phyloP scores from a whole-genome alignment of 495 filamentous ascomycete species.

The Tuber umbilicatum region DNA sequence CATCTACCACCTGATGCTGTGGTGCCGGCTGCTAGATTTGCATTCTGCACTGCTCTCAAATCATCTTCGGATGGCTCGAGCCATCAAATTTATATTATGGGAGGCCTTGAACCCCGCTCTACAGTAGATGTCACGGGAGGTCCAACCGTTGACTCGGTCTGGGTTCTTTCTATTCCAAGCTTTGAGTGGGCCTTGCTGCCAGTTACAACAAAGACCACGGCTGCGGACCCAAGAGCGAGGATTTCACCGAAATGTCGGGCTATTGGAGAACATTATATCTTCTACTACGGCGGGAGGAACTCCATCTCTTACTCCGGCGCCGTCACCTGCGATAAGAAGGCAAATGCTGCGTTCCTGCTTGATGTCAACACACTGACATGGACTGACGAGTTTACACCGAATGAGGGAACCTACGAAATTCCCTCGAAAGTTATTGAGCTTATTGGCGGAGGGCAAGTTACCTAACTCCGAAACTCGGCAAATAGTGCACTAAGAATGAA shows the following conservation, averaged over 20 bases:
- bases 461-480: not conserved
- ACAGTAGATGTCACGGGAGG: not conserved
- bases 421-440: not conserved
- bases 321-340: conserved; percentile 9
- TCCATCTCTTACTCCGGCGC: not conserved
- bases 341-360: conserved; percentile 9
- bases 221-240: not conserved
- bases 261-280: conserved; percentile 15
- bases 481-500: not conserved
- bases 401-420: not conserved
- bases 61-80: conserved; percentile 14
- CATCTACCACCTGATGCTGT: not conserved
- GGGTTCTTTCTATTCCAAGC: conserved; percentile 14
- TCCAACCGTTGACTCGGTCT: not conserved
- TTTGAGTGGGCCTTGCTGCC: conserved; percentile 16
- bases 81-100: conserved; percentile 18
- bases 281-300: conserved; percentile 17
- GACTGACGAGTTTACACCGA: conserved; percentile 9
- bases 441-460: not conserved
- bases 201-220: not conserved
- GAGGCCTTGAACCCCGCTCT: not conserved
- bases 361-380: conserved; percentile 9
- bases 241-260: conserved; percentile 6
- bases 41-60: conserved; percentile 9
- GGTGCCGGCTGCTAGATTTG: conserved; percentile 6